phyloP scores from a whole-genome alignment of 257 asterid species.

The Galeopsis tetrahit region DNA sequence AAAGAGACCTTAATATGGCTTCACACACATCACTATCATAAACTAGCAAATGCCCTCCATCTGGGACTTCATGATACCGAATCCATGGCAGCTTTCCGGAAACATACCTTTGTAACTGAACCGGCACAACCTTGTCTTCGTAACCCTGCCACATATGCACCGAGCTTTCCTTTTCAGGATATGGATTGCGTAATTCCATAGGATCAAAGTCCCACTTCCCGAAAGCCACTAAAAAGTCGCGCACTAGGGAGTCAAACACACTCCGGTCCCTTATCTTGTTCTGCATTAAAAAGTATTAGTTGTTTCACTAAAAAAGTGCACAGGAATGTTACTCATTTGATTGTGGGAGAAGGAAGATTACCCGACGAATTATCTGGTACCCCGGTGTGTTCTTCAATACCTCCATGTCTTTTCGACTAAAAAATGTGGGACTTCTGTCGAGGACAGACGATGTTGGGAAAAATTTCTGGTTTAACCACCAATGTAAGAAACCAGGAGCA shows the following conservation, averaged over 20 bases:
- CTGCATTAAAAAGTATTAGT: conserved; percentile 43
- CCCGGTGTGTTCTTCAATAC: conserved; percentile 82
- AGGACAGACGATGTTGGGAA: conserved; percentile 88
- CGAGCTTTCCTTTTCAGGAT: conserved; percentile 38
- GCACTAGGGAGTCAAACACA: conserved; percentile 70
- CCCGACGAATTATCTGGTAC: conserved; percentile 75
- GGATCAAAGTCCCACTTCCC: conserved; percentile 97
- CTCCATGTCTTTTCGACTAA: conserved; percentile 72
- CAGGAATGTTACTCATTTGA: not conserved
- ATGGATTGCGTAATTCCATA: conserved; percentile 64
- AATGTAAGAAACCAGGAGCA: conserved; percentile 67
- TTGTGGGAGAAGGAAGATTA: conserved; percentile 33
- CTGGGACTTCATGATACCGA: conserved; percentile 86
- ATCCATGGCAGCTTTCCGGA: conserved; percentile 81
- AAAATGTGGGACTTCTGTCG: conserved; percentile 74
- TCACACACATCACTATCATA: conserved; percentile 84
- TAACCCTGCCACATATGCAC: conserved; percentile 67
- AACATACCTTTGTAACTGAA: conserved; percentile 69
- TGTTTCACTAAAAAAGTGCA: not conserved
- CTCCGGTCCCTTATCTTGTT: conserved; percentile 54
- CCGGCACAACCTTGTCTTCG: conserved; percentile 57
- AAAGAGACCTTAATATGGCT: conserved; percentile 82
- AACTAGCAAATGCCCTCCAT: conserved; percentile 86
- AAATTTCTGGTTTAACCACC: conserved; percentile 90
- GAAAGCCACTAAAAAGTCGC: conserved; percentile 78